Evolutionary conservation across 129 eudicot genomes (phyloP).

Genomic region (Helianthus tuberosus): DNA sequence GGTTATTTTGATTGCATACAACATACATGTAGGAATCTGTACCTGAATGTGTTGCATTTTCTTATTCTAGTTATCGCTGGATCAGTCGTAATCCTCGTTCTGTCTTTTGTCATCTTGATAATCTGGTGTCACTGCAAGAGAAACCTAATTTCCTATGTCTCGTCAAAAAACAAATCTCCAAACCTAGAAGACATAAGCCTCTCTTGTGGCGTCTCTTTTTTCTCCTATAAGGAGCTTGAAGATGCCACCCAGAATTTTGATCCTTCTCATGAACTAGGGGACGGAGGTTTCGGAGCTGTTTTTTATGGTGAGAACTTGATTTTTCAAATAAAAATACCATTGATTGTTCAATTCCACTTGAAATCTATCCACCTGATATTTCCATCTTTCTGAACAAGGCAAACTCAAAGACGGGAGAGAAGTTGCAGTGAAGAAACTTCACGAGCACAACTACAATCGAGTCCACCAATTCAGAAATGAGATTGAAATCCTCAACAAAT

Average conservation of each 20-base stretch:
- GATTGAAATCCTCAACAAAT: constrained; percentile 50
- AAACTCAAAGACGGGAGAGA: constrained; percentile 58
- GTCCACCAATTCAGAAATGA: constrained; percentile 69
- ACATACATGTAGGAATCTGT: constrained; percentile 13
- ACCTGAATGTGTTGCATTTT: constrained; percentile 10
- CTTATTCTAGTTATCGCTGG: constrained; percentile 37
- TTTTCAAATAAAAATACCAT: not conserved
- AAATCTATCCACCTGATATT: not conserved
- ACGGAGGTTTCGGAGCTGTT: constrained; percentile 69
- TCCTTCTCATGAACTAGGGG: constrained; percentile 48
- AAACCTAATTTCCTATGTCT: constrained; percentile 16
- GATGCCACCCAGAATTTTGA: constrained; percentile 56
- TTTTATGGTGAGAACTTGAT: constrained; percentile 45
- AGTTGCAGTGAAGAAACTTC: constrained; percentile 29
- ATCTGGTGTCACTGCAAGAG: constrained; percentile 34
- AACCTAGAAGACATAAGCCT: constrained; percentile 36
- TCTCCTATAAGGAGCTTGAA: constrained; percentile 53
- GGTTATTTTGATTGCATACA: not conserved
- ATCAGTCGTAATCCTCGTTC: constrained; percentile 23
- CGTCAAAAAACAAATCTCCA: constrained; percentile 29
- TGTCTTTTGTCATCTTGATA: constrained; percentile 26
- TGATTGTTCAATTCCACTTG: not conserved
- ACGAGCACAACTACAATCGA: constrained; percentile 63
- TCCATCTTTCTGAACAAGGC: constrained; percentile 40
- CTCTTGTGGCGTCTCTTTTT: constrained; percentile 48